Base-by-base conservation (phyloP, 768 basidiomycete genomes). In the Lactifluus subvellereus region DNA sequence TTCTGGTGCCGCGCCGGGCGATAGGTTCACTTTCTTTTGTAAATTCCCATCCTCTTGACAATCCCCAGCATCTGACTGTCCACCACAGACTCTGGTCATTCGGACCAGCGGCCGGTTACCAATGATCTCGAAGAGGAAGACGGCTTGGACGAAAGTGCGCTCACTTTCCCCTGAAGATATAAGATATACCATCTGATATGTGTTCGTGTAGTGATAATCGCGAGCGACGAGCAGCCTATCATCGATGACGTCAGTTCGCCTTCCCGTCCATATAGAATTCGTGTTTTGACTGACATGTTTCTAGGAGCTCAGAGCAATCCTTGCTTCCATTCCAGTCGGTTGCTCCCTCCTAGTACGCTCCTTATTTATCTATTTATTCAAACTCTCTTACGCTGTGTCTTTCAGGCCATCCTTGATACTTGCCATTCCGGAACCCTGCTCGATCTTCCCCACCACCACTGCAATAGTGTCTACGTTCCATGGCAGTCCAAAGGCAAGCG, bases 11-110 rank as follows among this genome's bases (percentile, higher is more conserved):
- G 49, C 51, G 50, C 43, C 62, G 3, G 71, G 68, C 38, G 72
- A 73, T 37, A 61, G 18, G n/a, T 62, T 71, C 22, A 66, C 60
- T 20, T 72, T 73, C 48, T 60, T 72, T 20, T 73, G 72, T 72
- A 45, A 27, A 70, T 57, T 13, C 13, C 32, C 37, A 1, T 20
- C n/a, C 27, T 47, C 35, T 37, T 27, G 11, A 27, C 27, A 13
- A 22, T 30, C 45, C 5, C 43, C 16, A n/a, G 9, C 9, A 10
- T 20, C 37, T 47, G 8, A 59, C 7, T 9, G 14, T 16, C 18
- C 14, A 14, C 7, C 20, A 22, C 33, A 72, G 71, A 63, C 27
- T 67, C 69, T 3, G 71, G 71, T 8, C 70, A 72, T 59, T 69
- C 70, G 2, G 67, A 62, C 16, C 71, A 71, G 52, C 52, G 9